Evolutionary conservation across 768 basidiomycete species (phyloP).

Genomic region (Boletus edulis): DNA sequence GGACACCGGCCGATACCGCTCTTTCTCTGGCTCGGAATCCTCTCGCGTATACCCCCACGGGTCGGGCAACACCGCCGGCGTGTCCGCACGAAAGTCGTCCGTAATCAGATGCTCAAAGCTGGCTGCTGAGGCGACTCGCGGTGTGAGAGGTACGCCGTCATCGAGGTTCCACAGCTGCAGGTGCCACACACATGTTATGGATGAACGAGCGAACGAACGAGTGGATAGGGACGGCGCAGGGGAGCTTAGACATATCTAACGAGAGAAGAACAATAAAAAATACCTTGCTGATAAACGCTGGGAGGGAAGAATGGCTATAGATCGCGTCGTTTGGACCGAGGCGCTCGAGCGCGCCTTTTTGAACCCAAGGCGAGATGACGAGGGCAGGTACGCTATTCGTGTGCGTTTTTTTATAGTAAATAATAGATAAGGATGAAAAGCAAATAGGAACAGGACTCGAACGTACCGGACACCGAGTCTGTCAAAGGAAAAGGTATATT

Average conservation of each 20-base stretch:
- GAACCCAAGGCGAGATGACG: slow-evolving; percentile 24
- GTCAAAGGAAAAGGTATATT: slow-evolving; percentile 23
- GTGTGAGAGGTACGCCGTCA: slow-evolving; percentile 18
- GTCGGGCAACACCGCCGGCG: slow-evolving; percentile 12
- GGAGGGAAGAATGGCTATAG: slow-evolving; percentile 25
- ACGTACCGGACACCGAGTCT: slow-evolving; percentile 25
- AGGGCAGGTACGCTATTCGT: slow-evolving; percentile 19
- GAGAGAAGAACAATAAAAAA: too few relatives aligned
- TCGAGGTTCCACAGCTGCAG: slow-evolving; percentile 27
- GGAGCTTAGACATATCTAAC: background rate
- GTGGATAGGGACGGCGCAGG: background rate
- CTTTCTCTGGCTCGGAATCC: background rate
- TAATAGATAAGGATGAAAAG: background rate
- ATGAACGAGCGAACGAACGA: background rate
- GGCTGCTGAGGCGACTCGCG: slow-evolving; percentile 18
- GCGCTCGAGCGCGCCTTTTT: slow-evolving; percentile 18
- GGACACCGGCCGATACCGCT: background rate
- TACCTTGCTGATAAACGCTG: slow-evolving; percentile 22
- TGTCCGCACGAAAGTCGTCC: slow-evolving; percentile 17
- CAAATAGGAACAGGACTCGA: background rate
- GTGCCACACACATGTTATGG: background rate
- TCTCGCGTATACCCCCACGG: slow-evolving; percentile 18
- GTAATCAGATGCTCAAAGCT: slow-evolving; percentile 26
- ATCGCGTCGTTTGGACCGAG: background rate
- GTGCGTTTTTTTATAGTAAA: background rate